These are phyloP conservation scores for Fusarium guadeloupense DNA, from an alignment of 2,329 filamentous ascomycete species.

Conservation along the genomic window DNA sequence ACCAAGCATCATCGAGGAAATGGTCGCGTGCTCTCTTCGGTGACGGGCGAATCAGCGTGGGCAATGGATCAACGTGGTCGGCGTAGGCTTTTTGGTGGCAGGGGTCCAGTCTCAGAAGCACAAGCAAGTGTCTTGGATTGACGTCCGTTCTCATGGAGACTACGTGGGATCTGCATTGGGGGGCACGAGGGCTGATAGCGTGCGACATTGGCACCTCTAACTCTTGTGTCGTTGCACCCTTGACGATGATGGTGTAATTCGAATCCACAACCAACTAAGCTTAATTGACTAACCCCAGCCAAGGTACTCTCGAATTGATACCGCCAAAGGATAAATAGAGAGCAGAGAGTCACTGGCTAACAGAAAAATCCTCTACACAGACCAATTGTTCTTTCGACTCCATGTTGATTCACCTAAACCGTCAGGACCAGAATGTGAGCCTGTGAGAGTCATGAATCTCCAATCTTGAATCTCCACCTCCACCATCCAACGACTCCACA, in stretches of 20 bases:
- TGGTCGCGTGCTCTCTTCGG: slow-evolving; percentile 53
- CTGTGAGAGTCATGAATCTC: slow-evolving; percentile 22
- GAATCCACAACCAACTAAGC: not conserved
- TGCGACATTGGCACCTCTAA: slow-evolving; percentile 18
- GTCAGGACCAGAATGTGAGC: slow-evolving; percentile 8
- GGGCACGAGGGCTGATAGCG: slow-evolving; percentile 22
- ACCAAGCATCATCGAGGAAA: slow-evolving; percentile 57
- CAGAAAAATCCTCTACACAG: slow-evolving; percentile 23
- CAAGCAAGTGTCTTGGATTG: slow-evolving; percentile 37
- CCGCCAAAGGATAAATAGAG: not conserved
- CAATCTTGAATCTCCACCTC: slow-evolving; percentile 32
- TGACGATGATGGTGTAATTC: slow-evolving; percentile 24
- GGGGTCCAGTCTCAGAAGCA: slow-evolving; percentile 33
- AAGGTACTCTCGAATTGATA: not conserved
- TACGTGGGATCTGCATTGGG: slow-evolving; percentile 5
- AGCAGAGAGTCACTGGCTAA: not conserved
- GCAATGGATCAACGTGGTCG: slow-evolving; percentile 49
- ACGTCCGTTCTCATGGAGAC: slow-evolving; percentile 20
- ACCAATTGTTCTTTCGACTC: slow-evolving; percentile 12
- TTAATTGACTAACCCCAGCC: slow-evolving; percentile 2
- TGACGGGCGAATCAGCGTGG: slow-evolving; percentile 48
- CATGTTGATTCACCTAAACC: not conserved
- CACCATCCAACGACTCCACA: slow-evolving; percentile 10
- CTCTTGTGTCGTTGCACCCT: not conserved
- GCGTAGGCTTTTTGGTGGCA: slow-evolving; percentile 37